phyloP scores from a whole-genome alignment of 2,329 filamentous ascomycete species.

The Ilyonectria robusta region DNA sequence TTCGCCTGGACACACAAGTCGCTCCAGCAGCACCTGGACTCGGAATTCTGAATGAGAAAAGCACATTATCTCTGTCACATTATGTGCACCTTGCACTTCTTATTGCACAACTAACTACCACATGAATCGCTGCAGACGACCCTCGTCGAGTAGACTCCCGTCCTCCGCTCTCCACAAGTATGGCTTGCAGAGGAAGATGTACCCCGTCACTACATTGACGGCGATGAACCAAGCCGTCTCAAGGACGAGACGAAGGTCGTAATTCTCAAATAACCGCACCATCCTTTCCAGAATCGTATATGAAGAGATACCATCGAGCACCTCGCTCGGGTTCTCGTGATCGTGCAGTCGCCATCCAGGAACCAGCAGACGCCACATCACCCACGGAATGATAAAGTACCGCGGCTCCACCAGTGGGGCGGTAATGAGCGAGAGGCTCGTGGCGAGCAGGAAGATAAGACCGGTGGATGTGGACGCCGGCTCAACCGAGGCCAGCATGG shows the following conservation, averaged over 20 bases:
- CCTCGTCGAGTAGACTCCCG: conserved; percentile 67
- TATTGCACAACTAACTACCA: conserved; percentile 68
- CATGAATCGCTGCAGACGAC: conserved; percentile 82
- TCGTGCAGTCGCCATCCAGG: conserved; percentile 63
- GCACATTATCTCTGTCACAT: conserved; percentile 6
- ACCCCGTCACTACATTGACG: conserved; percentile 77
- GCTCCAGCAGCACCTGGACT: conserved; percentile 21
- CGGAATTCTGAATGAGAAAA: conserved; percentile 32
- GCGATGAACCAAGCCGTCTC: conserved; percentile 80
- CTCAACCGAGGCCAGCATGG: conserved; percentile 46
- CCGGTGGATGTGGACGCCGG: conserved; percentile 64
- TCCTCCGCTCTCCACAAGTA: conserved; percentile 75
- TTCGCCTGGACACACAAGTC: conserved; percentile 5
- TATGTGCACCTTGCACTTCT: neutral
- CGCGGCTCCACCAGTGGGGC: conserved; percentile 95
- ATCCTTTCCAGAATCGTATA: conserved; percentile 15
- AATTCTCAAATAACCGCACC: conserved; percentile 29
- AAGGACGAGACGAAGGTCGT: conserved; percentile 64
- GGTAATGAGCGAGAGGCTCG: conserved; percentile 83
- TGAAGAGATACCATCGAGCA: conserved; percentile 17
- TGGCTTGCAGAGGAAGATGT: conserved; percentile 77
- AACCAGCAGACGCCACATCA: conserved; percentile 89
- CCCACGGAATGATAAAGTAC: conserved; percentile 96
- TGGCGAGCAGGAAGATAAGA: conserved; percentile 75
- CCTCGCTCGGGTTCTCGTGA: conserved; percentile 18